phyloP scores from a whole-genome alignment of 352 stramenopile genomes.

The Globisporangium megalacanthum region DNA sequence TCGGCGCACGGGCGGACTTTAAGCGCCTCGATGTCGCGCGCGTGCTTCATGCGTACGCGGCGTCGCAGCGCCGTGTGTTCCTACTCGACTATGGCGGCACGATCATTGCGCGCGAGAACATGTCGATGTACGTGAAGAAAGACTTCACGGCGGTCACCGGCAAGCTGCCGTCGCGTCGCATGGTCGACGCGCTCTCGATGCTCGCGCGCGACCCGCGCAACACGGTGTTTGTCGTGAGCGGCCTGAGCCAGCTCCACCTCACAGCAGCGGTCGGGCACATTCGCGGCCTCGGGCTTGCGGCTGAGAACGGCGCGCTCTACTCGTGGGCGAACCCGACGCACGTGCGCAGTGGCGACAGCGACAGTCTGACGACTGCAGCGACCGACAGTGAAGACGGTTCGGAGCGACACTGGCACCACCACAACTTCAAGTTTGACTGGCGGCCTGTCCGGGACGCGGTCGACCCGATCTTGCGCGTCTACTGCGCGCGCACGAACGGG shows the following conservation, averaged over 20 bases:
- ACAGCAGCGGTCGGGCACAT: conserved; percentile 90
- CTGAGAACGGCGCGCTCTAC: conserved; percentile 94
- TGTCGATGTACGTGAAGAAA: conserved; percentile 96
- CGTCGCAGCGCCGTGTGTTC: conserved; percentile 89
- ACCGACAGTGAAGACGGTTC: conserved; percentile 3
- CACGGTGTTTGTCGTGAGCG: conserved; percentile 97
- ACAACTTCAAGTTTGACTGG: conserved; percentile 88
- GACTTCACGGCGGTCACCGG: conserved; percentile 93
- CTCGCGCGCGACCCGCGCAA: conserved; percentile 91
- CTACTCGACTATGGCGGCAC: conserved; percentile 98
- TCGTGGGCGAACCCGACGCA: conserved; percentile 77
- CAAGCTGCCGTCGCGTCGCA: conserved; percentile 84
- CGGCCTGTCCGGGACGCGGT: conserved; percentile 87
- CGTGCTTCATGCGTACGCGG: conserved; percentile 83
- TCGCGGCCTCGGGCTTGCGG: conserved; percentile 89
- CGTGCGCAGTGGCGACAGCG: conserved; percentile 11
- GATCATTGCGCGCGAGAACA: conserved; percentile 88
- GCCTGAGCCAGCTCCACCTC: conserved; percentile 90
- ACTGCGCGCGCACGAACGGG: conserved; percentile 95
- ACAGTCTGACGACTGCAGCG: conserved; percentile 13
- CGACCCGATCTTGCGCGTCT: conserved; percentile 93
- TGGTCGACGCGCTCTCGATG: conserved; percentile 85
- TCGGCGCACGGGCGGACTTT: conserved; percentile 68
- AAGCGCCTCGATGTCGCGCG: conserved; percentile 79
- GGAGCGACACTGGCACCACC: conserved; percentile 68